Percentiles rank a stretch among this genome's conserved stretches.
These are phyloP conservation scores for Ceratobasidium sp. DNA, from an alignment of 1,284 basidiomycete genomes.

Conservation along the genomic window DNA sequence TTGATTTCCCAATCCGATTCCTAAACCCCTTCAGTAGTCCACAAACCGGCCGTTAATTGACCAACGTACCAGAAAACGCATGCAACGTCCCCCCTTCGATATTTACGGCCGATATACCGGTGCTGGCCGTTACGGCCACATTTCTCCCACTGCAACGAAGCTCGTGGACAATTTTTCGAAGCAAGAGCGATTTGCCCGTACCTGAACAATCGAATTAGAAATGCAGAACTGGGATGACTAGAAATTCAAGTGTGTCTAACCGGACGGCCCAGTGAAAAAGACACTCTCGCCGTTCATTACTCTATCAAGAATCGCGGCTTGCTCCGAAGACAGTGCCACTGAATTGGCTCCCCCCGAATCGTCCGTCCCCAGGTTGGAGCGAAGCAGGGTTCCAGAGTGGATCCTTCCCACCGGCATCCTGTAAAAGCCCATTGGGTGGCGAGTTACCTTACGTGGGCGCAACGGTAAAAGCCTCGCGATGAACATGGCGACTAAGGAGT, in stretches of 20 bases:
- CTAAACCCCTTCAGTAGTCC: neutral
- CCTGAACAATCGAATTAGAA: constrained; percentile 54
- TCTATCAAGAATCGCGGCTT: constrained; percentile 34
- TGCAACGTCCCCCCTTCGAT: constrained; percentile 70
- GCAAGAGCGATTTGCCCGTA: constrained; percentile 69
- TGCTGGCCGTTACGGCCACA: constrained; percentile 69
- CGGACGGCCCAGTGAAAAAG: constrained; percentile 47
- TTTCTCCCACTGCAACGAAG: constrained; percentile 60
- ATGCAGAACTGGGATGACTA: neutral
- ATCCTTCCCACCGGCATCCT: no score
- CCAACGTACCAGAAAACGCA: constrained; percentile 64
- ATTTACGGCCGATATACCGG: constrained; percentile 70
- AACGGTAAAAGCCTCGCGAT: no score
- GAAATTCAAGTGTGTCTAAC: neutral
- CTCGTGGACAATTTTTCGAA: constrained; percentile 65
- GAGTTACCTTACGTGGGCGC: no score
- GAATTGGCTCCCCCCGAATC: neutral
- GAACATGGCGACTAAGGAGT: no score
- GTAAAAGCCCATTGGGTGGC: no score
- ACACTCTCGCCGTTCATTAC: constrained; percentile 42
- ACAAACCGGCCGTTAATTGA: no score
- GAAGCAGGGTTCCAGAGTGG: no score
- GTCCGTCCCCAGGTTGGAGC: neutral
- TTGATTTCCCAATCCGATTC: constrained; percentile 82
- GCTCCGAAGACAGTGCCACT: constrained; percentile 38